Percentiles rank a stretch among this genome's conserved stretches.
Evolutionary conservation across 192 early-diverging fungal genomes (phyloP).

Genomic region (Podila epigama): DNA sequence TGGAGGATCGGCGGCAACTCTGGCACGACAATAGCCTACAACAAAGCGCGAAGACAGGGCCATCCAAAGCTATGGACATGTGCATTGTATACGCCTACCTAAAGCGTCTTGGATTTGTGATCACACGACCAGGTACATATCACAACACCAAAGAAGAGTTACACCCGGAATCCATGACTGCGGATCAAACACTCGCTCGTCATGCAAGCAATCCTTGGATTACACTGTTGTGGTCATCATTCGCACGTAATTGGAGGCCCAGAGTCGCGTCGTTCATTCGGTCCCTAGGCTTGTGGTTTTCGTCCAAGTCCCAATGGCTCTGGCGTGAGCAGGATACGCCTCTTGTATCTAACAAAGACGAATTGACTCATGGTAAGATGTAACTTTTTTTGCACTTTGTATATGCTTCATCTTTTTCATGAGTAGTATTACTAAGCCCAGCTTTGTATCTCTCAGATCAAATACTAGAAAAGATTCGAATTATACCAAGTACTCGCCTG

Average conservation of each 20-base stretch:
- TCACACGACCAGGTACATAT: conserved; percentile 42
- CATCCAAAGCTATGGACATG: conserved; percentile 8
- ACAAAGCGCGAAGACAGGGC: not conserved
- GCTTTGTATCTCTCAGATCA: conserved; percentile 15
- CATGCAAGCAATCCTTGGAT: not conserved
- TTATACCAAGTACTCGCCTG: conserved; percentile 33
- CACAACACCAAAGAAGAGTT: not conserved
- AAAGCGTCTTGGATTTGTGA: conserved; percentile 61
- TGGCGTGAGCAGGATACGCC: not conserved
- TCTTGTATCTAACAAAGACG: conserved; percentile 12
- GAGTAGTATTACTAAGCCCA: not conserved
- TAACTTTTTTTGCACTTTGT: not conserved
- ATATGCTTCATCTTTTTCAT: not conserved
- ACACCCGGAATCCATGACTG: not conserved
- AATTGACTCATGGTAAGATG: conserved; percentile 14
- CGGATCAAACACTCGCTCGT: not conserved
- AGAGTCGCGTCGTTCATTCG: not conserved
- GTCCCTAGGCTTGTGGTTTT: not conserved
- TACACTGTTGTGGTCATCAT: not conserved
- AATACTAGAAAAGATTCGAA: conserved; percentile 40
- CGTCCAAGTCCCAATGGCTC: not conserved
- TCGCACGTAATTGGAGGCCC: not conserved
- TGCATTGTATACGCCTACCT: conserved; percentile 56
- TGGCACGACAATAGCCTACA: no score
- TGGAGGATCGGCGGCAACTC: not conserved